Conservation (phyloP, 352 stramenopile genomes). For the Phytophthora crassamura region DNA sequence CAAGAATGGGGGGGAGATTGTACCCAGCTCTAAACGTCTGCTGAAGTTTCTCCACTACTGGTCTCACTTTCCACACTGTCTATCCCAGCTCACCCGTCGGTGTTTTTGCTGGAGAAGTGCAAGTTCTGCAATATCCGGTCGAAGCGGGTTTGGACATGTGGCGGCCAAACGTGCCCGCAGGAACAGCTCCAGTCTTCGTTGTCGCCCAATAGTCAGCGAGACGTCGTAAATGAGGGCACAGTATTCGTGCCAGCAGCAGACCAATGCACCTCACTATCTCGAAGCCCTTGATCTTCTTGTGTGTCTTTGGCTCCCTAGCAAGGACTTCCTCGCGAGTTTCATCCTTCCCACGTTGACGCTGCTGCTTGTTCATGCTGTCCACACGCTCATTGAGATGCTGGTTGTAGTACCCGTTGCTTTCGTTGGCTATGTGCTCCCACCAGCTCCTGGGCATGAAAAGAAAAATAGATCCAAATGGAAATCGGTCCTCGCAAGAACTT, state of each 20-base stretch:
- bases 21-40: slow-evolving; percentile 6
- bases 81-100: background rate
- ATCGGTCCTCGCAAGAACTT: slow-evolving; percentile 3
- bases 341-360: background rate
- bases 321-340: background rate
- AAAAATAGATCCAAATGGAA: slow-evolving; percentile 17
- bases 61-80: slow-evolving; percentile 21
- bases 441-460: slow-evolving; percentile 13
- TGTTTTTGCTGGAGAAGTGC: slow-evolving; percentile 22
- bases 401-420: slow-evolving; percentile 25
- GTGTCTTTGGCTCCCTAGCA: slow-evolving; percentile 2
- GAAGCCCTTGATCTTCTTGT: slow-evolving; percentile 20
- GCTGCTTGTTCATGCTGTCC: slow-evolving; percentile 4
- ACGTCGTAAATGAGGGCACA: slow-evolving; percentile 8
- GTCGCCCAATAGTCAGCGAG: slow-evolving; percentile 21
- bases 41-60: slow-evolving; percentile 9
- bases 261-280: slow-evolving; percentile 23
- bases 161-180: slow-evolving; percentile 19
- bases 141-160: slow-evolving; percentile 23
- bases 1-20: background rate
- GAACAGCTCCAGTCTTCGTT: slow-evolving; percentile 2
- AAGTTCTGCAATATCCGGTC: slow-evolving; percentile 18
- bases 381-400: slow-evolving; percentile 11
- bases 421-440: slow-evolving; percentile 5
- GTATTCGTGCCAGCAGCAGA: slow-evolving; percentile 12